Percentiles rank a stretch among this genome's conserved stretches.
phyloP scores from a whole-genome alignment of 2,329 filamentous ascomycete genomes.

The Neonectria hederae region DNA sequence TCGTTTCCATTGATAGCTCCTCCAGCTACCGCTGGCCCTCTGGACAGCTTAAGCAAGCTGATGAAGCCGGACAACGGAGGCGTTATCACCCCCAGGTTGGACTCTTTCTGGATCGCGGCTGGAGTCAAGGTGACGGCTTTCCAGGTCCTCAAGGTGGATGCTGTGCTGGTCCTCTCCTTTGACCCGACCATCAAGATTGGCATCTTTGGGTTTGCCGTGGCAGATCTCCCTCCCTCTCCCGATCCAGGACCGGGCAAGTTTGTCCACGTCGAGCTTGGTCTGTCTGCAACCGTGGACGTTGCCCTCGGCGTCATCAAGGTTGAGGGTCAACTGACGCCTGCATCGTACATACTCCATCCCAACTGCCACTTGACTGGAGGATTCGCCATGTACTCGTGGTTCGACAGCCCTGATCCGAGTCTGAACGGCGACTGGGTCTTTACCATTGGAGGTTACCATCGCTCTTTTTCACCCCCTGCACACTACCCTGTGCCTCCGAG shows the following conservation, averaged over 20 bases:
- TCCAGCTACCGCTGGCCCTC: too few species aligned
- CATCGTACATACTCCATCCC: background rate
- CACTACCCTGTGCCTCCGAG: background rate
- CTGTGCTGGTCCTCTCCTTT: background rate
- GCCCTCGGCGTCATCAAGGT: background rate
- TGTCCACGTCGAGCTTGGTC: background rate
- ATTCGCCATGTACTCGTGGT: background rate
- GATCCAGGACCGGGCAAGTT: background rate
- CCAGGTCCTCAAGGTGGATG: background rate
- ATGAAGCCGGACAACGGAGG: background rate
- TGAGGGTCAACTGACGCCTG: background rate
- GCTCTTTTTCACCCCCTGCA: background rate
- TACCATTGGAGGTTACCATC: background rate
- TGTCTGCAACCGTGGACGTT: background rate
- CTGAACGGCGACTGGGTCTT: background rate
- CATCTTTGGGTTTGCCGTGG: background rate
- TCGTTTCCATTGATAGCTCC: too few species aligned
- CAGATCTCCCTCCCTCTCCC: background rate
- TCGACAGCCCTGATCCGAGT: background rate
- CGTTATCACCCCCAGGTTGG: background rate
- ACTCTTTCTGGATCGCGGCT: slow-evolving; percentile 12
- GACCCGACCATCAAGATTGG: background rate
- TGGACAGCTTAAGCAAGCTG: too few species aligned
- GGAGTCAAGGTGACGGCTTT: slow-evolving; percentile 13
- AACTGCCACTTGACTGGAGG: background rate